phyloP scores from a whole-genome alignment of 192 early-diverging fungal genomes.

The Diversispora eburnea region DNA sequence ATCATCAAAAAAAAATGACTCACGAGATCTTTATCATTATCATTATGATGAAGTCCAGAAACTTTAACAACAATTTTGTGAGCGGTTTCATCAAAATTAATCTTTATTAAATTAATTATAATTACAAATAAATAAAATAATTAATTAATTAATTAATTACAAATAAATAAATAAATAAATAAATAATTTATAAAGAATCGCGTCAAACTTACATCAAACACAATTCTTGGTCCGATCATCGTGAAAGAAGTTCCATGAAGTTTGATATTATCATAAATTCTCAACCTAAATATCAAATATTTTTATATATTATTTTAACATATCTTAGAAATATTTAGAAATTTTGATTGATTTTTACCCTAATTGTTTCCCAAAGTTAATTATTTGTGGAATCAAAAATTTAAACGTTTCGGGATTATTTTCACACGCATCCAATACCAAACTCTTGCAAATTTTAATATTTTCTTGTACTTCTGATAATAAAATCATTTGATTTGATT shows the following conservation, averaged over 20 bases:
- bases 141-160: not conserved
- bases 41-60: not conserved
- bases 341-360: not conserved
- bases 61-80: conserved; percentile 9
- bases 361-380: not conserved
- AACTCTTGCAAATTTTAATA: conserved; percentile 13
- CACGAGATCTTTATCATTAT: not conserved
- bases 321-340: too few relatives aligned
- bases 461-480: conserved; percentile 15
- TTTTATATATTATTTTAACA: too few relatives aligned
- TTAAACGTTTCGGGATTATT: not conserved
- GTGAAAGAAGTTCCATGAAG: too few relatives aligned
- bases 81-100: conserved; percentile 9
- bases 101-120: not conserved
- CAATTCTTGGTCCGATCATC: not conserved
- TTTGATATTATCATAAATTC: too few relatives aligned
- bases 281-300: too few relatives aligned
- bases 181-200: not conserved
- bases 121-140: not conserved
- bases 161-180: not conserved
- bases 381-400: conserved; percentile 7
- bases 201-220: not conserved
- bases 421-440: conserved; percentile 14
- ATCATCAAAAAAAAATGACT: not conserved
- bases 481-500: not conserved